Conservation (phyloP, 768 basidiomycete genomes). For the Clavulina sp. region DNA sequence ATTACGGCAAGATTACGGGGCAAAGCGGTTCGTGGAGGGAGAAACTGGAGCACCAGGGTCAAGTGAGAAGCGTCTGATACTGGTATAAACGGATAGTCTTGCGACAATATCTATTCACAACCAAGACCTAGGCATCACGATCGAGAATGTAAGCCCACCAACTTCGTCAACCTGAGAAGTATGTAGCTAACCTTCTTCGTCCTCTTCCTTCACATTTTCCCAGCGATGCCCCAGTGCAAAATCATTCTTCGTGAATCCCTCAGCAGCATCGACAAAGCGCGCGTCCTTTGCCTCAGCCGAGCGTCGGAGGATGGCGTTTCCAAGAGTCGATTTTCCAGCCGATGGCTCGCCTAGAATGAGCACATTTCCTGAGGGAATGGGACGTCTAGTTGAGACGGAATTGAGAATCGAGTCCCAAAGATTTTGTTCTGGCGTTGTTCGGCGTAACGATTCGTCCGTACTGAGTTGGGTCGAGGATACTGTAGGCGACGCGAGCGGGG, state of each 20-base stretch:
- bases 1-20: constrained; percentile 66
- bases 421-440: constrained; percentile 31
- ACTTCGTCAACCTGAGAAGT: no score
- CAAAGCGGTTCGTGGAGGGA: constrained; percentile 50
- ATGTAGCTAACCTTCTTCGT: constrained; percentile 85
- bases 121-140: no score
- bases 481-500: no score
- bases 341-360: constrained; percentile 66
- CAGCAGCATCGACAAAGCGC: not conserved
- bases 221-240: constrained; percentile 88
- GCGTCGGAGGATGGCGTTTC: constrained; percentile 55
- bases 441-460: no score
- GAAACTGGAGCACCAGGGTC: constrained; percentile 54
- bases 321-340: constrained; percentile 62
- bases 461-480: no score
- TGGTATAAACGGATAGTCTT: constrained; percentile 78
- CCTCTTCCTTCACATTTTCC: constrained; percentile 79
- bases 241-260: constrained; percentile 28
- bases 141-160: no score
- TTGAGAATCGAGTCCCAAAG: constrained; percentile 89
- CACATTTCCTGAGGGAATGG: constrained; percentile 74
- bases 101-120: constrained; percentile 56
- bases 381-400: constrained; percentile 62
- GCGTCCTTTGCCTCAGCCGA: constrained; percentile 17
- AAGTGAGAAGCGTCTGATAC: constrained; percentile 54